Percentiles rank a stretch among this genome's conserved stretches.
These are phyloP conservation scores for Coemansia sp. DNA, from an alignment of 192 early-diverging fungal genomes.

Conservation along the genomic window DNA sequence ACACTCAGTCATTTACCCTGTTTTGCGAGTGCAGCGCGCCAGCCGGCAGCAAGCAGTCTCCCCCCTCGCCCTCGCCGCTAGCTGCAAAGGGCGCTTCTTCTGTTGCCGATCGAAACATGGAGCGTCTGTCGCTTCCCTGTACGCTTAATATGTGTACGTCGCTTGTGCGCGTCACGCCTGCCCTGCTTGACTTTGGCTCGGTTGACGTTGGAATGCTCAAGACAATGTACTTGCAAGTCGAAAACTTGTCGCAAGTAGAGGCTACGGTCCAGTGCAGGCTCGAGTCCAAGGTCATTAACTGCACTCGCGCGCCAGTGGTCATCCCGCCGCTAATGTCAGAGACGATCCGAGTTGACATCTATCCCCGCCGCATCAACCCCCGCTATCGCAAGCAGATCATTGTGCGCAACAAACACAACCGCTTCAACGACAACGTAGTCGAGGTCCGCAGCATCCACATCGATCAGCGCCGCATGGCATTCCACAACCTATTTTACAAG, in stretches of 20 bases:
- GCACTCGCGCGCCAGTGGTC: constrained; percentile 69
- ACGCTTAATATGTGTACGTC: constrained; percentile 92
- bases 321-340: constrained; percentile 74
- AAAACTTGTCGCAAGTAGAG: constrained; percentile 85
- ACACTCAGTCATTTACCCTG: constrained; percentile 70
- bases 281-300: constrained; percentile 92
- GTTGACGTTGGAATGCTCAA: constrained; percentile 95
- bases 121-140: constrained; percentile 77
- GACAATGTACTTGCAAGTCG: constrained; percentile 78
- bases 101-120: constrained; percentile 47
- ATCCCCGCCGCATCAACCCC: constrained; percentile 97
- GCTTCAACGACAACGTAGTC: constrained; percentile 87
- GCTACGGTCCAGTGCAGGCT: constrained; percentile 86
- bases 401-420: constrained; percentile 87
- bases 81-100: constrained; percentile 56
- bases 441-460: constrained; percentile 94
- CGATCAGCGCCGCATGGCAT: constrained; percentile 95
- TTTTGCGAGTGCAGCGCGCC: constrained; percentile 61
- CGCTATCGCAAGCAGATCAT: constrained; percentile 97
- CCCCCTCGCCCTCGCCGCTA: constrained; percentile 8
- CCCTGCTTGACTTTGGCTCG: constrained; percentile 90
- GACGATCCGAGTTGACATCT: constrained; percentile 90
- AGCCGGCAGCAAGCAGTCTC: constrained; percentile 31
- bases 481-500: constrained; percentile 95
- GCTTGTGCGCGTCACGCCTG: constrained; percentile 84